phyloP scores from a whole-genome alignment of 139 green algal species.

The Chlorella sorokiniana region DNA sequence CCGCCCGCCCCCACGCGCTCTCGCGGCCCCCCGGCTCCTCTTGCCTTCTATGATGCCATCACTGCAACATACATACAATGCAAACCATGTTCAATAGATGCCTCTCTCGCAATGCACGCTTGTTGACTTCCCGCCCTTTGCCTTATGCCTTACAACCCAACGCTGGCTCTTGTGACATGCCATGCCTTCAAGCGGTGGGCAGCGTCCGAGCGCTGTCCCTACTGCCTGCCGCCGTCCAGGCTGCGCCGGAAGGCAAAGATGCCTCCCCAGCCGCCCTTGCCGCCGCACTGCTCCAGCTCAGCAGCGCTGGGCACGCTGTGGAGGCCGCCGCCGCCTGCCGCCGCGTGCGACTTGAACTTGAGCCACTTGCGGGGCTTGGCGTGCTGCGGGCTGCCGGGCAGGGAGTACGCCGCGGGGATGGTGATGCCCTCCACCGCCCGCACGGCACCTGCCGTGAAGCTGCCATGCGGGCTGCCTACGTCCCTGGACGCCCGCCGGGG shows the following conservation, averaged over 20 bases:
- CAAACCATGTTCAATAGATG: no score
- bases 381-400: constrained; percentile 23
- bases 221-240: background rate
- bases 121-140: no score
- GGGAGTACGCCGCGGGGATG: background rate
- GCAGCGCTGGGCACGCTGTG: background rate
- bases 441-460: background rate
- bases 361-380: constrained; percentile 23
- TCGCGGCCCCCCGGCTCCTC: no score
- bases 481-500: background rate
- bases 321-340: no score
- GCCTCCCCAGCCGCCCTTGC: constrained; percentile 21
- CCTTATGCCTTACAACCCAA: no score
- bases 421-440: constrained; percentile 18
- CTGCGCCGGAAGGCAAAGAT: constrained; percentile 25
- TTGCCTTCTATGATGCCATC: no score
- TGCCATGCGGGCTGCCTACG: background rate
- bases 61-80: no score
- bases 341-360: background rate
- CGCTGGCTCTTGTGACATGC: background rate
- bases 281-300: background rate
- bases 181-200: background rate
- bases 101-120: no score
- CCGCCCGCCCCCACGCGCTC: no score
- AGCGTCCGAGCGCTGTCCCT: background rate